Evolutionary conservation across 129 eudicot genomes (phyloP), one percentile per base, ranked within the genome.

Genomic region (Flaveria ramosissima): DNA sequence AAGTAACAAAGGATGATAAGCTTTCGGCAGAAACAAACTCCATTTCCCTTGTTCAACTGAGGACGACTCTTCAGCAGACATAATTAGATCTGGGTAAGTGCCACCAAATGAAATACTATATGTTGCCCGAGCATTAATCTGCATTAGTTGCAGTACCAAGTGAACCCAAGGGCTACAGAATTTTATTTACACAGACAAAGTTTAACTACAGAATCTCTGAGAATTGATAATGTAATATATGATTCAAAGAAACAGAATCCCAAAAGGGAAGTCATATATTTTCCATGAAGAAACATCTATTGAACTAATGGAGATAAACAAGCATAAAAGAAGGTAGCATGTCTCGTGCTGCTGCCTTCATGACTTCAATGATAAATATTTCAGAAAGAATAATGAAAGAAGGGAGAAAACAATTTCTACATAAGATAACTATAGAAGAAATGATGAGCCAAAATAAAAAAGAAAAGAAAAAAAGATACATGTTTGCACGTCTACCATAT

Each of bases 121-220:
- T 39, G 88, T 81, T 76, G 98, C 98, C 79, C 98, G 81, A 61
- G 98, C 97, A 84, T 94, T 94, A 59, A 94, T 85, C 98, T 93
- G 83, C 80, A 75, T 59, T 57, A 36, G 63, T 61, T 74, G 76
- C 71, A 50, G 80, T 30, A 72, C 62, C 69, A 75, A 63, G 60
- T 17, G 63, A 74, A 74, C 16, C 59, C 71, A 53, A 77, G 52
- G 77, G n/a, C 11, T 27, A 61, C 51, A 7, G 5, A 64, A 46
- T 64, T 24, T 47, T 67, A 65, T 43, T 55, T 57, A 43, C 36
- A 68, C 71, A 62, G 32, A 42, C 61, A 63, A 68, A n/a, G 13
- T 64, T 30, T 60, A 73, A 75, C 62, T 75, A 64, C 51, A 75
- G 67, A 13, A 43, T 56, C 39, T 60, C 39, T 17, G 56, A 75